Base-by-base conservation (phyloP, 2,329 filamentous ascomycete species). In the Aspergillus sp. region DNA sequence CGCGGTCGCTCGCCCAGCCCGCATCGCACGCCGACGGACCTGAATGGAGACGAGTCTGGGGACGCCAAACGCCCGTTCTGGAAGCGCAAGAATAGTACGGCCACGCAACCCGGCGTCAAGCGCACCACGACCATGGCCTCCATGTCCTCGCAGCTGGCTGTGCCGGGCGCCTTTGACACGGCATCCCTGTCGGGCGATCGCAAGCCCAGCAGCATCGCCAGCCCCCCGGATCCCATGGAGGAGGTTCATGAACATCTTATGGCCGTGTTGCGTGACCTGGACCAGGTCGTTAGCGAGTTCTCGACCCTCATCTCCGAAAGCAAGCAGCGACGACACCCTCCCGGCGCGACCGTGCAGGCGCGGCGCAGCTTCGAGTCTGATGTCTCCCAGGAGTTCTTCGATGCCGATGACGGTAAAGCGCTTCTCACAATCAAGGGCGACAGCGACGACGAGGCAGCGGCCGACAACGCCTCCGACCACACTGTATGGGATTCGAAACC, bases 311-410 rank as follows among this genome's bases (percentile, higher is more conserved):
- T 98, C 56, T 79, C 84, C 7, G 90, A 90, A 70, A 96, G 88
- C 78, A 96, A 95, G 75, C 86, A 90, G 41, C 85, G 93, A 53
- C 87, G 93, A 47, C 78, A 85, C 57, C 83, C 79, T 6, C 69
- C 84, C 5, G 75, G 79, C 12, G 82, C 88, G 5, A 82, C 87
- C 7, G 76, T 83, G 4, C 79, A 75, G 32, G 83, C 85, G 10
- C 80, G 87, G 39, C 82, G 84, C 70, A 97, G 92, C 70, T 86
- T 96, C 57, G 93, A 97, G 63, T 96, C 92, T 0, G 84, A 88
- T 30, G 89, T 91, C 1, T 85, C 85, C 2, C 91, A 96, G 59
- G 94, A 98, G 73, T 99, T 98, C 78, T 99, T 97, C 69, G 95
- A 99, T 74, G 95, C 95, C 1, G 88, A 90, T 70, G 89, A 87